Evolutionary conservation across 1,284 basidiomycete genomes (phyloP).

Genomic region (Rhodofomes roseus): DNA sequence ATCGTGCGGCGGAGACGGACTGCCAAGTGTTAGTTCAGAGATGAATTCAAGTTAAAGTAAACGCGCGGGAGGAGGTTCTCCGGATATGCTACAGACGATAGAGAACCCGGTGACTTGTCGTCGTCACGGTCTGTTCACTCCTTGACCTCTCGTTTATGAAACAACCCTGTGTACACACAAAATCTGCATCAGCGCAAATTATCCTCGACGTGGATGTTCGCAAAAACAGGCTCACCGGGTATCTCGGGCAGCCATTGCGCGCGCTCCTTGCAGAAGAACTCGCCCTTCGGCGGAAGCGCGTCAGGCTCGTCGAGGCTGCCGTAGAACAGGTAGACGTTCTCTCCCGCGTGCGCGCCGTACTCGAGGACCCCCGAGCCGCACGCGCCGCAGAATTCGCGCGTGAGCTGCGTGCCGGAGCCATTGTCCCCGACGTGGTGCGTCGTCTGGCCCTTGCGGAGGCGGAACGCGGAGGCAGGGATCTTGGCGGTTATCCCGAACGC

Average conservation of each 20-base stretch:
- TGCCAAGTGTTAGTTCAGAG: no score
- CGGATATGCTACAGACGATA: not conserved
- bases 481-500: constrained; percentile 22
- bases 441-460: constrained; percentile 14
- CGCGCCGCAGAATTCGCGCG: constrained; percentile 23
- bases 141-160: constrained; percentile 1
- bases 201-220: not conserved
- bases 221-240: constrained; percentile 8
- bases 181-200: not conserved
- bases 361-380: constrained; percentile 16
- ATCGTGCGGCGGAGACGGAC: no score
- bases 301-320: constrained; percentile 19
- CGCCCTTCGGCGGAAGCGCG: constrained; percentile 24
- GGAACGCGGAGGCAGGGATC: constrained; percentile 18
- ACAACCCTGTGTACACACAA: not conserved
- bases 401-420: constrained; percentile 17
- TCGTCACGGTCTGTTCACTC: not conserved
- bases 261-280: constrained; percentile 26
- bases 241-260: constrained; percentile 23
- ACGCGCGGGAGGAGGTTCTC: no score
- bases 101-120: not conserved
- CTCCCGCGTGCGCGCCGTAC: constrained; percentile 5
- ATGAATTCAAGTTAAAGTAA: no score
- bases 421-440: constrained; percentile 24
- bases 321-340: constrained; percentile 6